Percentiles rank a stretch among this genome's conserved stretches.
phyloP scores from a whole-genome alignment of 2,329 filamentous ascomycete genomes.

The Clarireedia sp. region DNA sequence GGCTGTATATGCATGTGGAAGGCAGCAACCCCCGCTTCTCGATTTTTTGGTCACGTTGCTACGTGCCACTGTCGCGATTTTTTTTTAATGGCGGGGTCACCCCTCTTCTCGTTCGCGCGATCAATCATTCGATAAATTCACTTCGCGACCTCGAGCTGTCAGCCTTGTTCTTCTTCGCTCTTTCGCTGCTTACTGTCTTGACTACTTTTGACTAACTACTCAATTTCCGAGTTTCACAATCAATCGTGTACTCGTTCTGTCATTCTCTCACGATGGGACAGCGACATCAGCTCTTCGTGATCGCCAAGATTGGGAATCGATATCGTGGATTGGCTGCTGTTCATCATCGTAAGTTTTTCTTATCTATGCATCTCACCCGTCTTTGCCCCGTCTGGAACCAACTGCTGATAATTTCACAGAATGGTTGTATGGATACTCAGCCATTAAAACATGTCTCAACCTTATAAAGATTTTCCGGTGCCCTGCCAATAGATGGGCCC shows the following conservation, averaged over 20 bases:
- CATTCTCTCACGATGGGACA: conserved; percentile 18
- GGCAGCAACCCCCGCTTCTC: too few relatives aligned
- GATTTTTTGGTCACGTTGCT: too few relatives aligned
- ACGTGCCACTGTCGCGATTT: too few relatives aligned
- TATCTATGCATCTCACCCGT: background rate
- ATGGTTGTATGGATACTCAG: background rate
- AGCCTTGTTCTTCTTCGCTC: background rate
- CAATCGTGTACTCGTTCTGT: background rate
- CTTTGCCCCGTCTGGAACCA: background rate
- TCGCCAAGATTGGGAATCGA: conserved; percentile 18
- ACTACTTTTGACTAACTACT: too few relatives aligned
- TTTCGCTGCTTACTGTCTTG: background rate
- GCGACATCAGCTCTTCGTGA: conserved; percentile 25
- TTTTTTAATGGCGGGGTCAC: too few relatives aligned
- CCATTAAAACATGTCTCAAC: conserved; percentile 12
- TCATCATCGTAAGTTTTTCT: conserved; percentile 8
- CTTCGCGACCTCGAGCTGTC: too few relatives aligned
- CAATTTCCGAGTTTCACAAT: background rate
- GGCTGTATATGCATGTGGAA: too few relatives aligned
- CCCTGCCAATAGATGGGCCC: conserved; percentile 13
- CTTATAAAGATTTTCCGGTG: conserved; percentile 15
- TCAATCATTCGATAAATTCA: too few relatives aligned
- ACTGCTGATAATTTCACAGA: background rate
- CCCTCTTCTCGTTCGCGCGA: too few relatives aligned
- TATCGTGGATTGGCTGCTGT: conserved; percentile 22